Conservation (phyloP, 345 rosid genomes). For the Citrus cavaleriei region DNA sequence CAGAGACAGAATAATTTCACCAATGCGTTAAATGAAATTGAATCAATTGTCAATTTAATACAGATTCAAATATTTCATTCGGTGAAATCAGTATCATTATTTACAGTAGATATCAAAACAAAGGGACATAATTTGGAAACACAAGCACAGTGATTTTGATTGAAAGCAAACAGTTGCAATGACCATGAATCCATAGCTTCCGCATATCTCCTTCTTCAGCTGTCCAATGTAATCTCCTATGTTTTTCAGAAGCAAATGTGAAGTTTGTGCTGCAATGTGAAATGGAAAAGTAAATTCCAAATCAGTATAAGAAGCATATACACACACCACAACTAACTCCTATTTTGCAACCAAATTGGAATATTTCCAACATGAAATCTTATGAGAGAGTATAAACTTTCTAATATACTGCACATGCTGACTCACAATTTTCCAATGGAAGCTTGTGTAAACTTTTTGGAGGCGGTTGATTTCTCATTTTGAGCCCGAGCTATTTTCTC, state of each 20-base stretch:
- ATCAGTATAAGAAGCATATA: not conserved
- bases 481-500: not conserved
- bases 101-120: not conserved
- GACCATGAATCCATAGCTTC: constrained; percentile 17
- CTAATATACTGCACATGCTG: not conserved
- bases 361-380: not conserved
- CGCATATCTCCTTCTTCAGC: constrained; percentile 43
- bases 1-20: not conserved
- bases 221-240: constrained; percentile 33
- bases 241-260: constrained; percentile 19
- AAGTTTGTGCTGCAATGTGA: constrained; percentile 16
- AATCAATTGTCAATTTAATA: not conserved
- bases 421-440: constrained; percentile 22
- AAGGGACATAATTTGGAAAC: not conserved
- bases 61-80: not conserved
- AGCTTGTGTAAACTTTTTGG: not conserved
- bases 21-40: not conserved
- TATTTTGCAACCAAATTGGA: not conserved
- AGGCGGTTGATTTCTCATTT: not conserved
- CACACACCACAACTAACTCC: not conserved
- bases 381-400: not conserved
- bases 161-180: not conserved
- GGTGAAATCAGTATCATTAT: not conserved
- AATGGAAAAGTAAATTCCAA: not conserved
- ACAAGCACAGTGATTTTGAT: not conserved